Evolutionary conservation across 805 yeast species (phyloP).

Genomic region (Helenozyma baotianmanensis): DNA sequence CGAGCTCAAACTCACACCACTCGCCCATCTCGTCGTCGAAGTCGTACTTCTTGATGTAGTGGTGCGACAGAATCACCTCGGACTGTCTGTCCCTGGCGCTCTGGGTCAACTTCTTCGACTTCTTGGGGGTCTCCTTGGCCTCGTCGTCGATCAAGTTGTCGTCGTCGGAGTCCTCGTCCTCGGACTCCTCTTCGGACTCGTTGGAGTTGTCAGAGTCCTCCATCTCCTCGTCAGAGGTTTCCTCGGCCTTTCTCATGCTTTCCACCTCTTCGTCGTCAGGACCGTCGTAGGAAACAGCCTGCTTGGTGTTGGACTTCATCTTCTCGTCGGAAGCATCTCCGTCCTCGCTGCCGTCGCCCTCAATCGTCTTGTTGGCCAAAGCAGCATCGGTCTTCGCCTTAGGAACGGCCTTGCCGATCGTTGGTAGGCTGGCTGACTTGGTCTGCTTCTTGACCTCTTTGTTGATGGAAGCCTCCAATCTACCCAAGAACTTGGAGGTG

Average conservation of each 20-base stretch:
- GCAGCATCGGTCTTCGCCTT: constrained; percentile 34
- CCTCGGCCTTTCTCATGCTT: constrained; percentile 79
- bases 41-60: constrained; percentile 71
- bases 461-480: constrained; percentile 66
- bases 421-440: constrained; percentile 53
- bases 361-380: constrained; percentile 24
- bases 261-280: constrained; percentile 95
- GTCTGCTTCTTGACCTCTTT: constrained; percentile 82
- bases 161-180: constrained; percentile 28
- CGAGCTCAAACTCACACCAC: constrained; percentile 90
- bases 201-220: constrained; percentile 22
- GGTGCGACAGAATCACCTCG: constrained; percentile 70
- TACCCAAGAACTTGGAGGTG: constrained; percentile 57
- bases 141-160: constrained; percentile 8
- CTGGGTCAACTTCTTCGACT: constrained; percentile 38
- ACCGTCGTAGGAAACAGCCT: constrained; percentile 87
- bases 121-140: constrained; percentile 12
- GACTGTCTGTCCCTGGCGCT: constrained; percentile 80
- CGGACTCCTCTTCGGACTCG: constrained; percentile 34
- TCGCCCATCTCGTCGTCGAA: constrained; percentile 85
- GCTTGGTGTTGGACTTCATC: constrained; percentile 61
- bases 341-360: constrained; percentile 50
- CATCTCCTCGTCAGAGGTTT: constrained; percentile 68
- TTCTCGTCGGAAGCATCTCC: constrained; percentile 61
- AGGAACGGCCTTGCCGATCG: constrained; percentile 69